phyloP scores from a whole-genome alignment of 202 grass and related monocot species.

The Dendrocalamus latiflorus region DNA sequence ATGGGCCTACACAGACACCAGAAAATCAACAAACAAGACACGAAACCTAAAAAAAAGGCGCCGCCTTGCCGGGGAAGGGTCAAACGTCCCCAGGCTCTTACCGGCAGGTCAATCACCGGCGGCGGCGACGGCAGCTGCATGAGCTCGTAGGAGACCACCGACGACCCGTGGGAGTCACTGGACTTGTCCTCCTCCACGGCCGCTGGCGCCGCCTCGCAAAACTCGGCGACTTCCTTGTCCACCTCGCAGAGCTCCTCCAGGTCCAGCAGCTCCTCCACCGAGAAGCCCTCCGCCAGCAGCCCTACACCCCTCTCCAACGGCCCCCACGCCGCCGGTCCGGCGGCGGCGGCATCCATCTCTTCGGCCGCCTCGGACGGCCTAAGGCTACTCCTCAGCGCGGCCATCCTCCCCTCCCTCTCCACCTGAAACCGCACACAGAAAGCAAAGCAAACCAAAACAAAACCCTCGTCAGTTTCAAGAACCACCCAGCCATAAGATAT shows the following conservation, averaged over 20 bases:
- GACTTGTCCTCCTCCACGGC: conserved; percentile 33
- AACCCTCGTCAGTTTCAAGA: conserved; percentile 23
- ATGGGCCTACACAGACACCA: conserved; percentile 55
- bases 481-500: neutral
- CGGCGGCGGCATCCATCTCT: conserved; percentile 11
- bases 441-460: neutral
- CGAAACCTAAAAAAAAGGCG: neutral
- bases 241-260: conserved; percentile 59
- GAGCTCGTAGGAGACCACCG: conserved; percentile 55
- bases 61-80: neutral
- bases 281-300: conserved; percentile 46
- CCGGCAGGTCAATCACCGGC: conserved; percentile 61
- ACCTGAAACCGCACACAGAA: conserved; percentile 29
- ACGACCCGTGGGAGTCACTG: conserved; percentile 44
- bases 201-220: neutral
- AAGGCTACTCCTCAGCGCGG: conserved; percentile 52
- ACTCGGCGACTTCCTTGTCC: conserved; percentile 36
- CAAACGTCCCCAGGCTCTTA: neutral
- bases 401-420: conserved; percentile 49
- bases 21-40: conserved; percentile 5
- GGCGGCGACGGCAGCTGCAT: conserved; percentile 30
- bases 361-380: conserved; percentile 39
- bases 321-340: conserved; percentile 3
- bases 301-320: neutral
- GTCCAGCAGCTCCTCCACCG: conserved; percentile 80